Evolutionary conservation across 495 filamentous ascomycete species (phyloP).

Genomic region (Peziza echinospora): DNA sequence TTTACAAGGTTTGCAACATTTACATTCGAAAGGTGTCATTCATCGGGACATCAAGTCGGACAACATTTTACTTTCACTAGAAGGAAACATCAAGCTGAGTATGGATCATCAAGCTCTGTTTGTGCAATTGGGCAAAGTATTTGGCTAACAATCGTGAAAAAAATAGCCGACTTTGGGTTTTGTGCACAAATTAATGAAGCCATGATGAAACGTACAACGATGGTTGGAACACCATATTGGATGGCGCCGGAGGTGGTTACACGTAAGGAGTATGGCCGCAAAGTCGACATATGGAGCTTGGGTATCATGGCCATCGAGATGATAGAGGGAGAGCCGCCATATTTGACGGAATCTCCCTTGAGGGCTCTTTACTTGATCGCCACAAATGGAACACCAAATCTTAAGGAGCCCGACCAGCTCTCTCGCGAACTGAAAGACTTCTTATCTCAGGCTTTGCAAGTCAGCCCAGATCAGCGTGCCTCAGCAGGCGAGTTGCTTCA

Average conservation of each 20-base stretch:
- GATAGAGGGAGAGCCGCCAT: slow-evolving; percentile 97
- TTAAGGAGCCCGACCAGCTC: slow-evolving; percentile 78
- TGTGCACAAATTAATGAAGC: slow-evolving; percentile 96
- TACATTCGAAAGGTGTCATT: slow-evolving; percentile 95
- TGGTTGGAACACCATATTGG: slow-evolving; percentile 99
- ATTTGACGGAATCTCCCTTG: slow-evolving; percentile 84
- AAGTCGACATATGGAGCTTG: slow-evolving; percentile 95
- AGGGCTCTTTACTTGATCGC: slow-evolving; percentile 89
- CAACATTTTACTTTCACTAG: slow-evolving; percentile 83
- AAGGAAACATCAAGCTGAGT: slow-evolving; percentile 97
- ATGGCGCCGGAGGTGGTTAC: slow-evolving; percentile 98
- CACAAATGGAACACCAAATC: slow-evolving; percentile 82
- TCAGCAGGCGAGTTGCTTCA: slow-evolving; percentile 80
- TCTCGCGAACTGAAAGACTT: slow-evolving; percentile 73
- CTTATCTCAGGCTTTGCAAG: slow-evolving; percentile 71
- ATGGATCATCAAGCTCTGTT: slow-evolving; percentile 24
- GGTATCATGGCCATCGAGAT: slow-evolving; percentile 99
- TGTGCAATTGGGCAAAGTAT: no score
- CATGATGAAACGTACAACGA: slow-evolving; percentile 91
- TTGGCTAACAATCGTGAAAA: slow-evolving; percentile 1
- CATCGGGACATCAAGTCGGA: slow-evolving; percentile 98
- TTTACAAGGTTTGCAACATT: slow-evolving; percentile 71
- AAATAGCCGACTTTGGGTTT: slow-evolving; percentile 86
- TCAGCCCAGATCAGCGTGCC: slow-evolving; percentile 88
- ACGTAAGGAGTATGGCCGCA: slow-evolving; percentile 90